These are phyloP conservation scores for Trichoderma simmonsii DNA, from an alignment of 2,329 filamentous ascomycete genomes.

Conservation along the genomic window DNA sequence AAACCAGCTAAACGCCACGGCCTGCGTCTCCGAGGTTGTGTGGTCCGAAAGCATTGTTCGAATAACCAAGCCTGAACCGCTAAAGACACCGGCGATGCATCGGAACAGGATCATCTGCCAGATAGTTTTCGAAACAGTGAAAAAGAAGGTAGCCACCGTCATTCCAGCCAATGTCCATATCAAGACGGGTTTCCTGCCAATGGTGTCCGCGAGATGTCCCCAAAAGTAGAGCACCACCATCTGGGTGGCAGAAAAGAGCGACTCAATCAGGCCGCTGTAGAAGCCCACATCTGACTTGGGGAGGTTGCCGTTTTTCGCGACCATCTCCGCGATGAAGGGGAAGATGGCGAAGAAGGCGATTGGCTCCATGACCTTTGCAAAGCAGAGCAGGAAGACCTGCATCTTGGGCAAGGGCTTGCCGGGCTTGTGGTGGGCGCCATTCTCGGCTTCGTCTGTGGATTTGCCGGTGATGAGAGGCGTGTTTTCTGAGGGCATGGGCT, in stretches of 20 bases:
- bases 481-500: constrained; percentile 11
- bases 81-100: constrained; percentile 69
- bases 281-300: constrained; percentile 69
- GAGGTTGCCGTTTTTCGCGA: constrained; percentile 58
- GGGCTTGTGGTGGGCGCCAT: background rate
- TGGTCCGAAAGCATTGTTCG: constrained; percentile 75
- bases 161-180: constrained; percentile 65
- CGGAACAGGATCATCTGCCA: constrained; percentile 72
- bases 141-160: constrained; percentile 57
- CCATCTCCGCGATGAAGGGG: constrained; percentile 77
- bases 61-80: constrained; percentile 70
- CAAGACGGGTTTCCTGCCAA: constrained; percentile 71
- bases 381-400: constrained; percentile 74
- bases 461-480: constrained; percentile 5
- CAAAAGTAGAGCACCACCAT: constrained; percentile 76
- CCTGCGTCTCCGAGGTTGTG: constrained; percentile 67
- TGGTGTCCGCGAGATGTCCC: constrained; percentile 59
- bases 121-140: constrained; percentile 65
- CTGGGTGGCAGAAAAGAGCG: constrained; percentile 70
- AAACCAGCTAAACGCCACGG: constrained; percentile 71
- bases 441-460: background rate
- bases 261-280: constrained; percentile 73
- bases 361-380: constrained; percentile 68
- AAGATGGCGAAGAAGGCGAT: constrained; percentile 83
- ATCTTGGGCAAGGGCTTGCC: constrained; percentile 51